A percentile compares a stretch with the other conserved stretches of the same genome.
These are phyloP conservation scores for Arbutus unedo DNA, from an alignment of 148 eudicot genomes.

Conservation along the genomic window DNA sequence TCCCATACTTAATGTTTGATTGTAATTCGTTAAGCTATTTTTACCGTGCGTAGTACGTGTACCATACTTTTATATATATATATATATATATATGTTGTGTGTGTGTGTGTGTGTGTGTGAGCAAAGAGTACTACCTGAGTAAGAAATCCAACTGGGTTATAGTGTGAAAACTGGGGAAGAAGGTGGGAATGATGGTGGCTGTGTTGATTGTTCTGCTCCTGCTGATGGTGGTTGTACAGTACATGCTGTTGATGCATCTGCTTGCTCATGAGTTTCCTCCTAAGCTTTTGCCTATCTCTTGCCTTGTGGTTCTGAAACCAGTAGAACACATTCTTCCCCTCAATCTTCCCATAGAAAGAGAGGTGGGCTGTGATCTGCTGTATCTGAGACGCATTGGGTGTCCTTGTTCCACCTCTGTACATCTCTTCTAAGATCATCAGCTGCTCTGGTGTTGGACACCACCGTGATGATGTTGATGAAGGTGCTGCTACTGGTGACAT, in stretches of 20 bases:
- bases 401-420: slow-evolving; percentile 66
- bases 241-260: slow-evolving; percentile 19
- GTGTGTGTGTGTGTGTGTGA: no score
- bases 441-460: slow-evolving; percentile 93
- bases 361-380: slow-evolving; percentile 82
- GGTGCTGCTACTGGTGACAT: slow-evolving; percentile 51
- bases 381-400: slow-evolving; percentile 74
- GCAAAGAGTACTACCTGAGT: slow-evolving; percentile 19
- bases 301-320: slow-evolving; percentile 99
- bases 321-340: slow-evolving; percentile 87
- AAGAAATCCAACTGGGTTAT: slow-evolving; percentile 10
- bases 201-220: not conserved
- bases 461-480: slow-evolving; percentile 57
- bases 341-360: slow-evolving; percentile 67
- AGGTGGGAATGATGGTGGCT: not conserved
- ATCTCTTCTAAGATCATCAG: slow-evolving; percentile 85
- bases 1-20: no score
- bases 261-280: slow-evolving; percentile 35
- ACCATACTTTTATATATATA: no score
- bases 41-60: no score
- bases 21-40: no score
- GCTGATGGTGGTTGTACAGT: not conserved
- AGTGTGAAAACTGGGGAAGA: slow-evolving; percentile 13
- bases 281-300: slow-evolving; percentile 70
- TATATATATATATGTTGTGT: no score